Evolutionary conservation across 75 land plant genomes (phyloP).

Genomic region (Sequoia sempervirens): DNA sequence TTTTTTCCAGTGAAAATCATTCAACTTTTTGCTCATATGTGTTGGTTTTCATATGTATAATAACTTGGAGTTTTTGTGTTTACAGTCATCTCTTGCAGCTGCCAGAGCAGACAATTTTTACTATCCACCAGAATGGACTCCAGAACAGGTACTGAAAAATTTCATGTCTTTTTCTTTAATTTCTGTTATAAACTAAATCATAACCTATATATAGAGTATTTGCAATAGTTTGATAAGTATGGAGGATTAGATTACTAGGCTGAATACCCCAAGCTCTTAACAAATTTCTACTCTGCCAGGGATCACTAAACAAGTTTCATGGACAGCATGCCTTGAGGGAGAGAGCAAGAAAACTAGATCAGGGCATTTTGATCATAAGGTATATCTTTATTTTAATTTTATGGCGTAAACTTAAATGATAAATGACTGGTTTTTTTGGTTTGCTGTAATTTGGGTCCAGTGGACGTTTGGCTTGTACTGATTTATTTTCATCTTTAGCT

Average conservation of each 20-base stretch:
- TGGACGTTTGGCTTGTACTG: neutral
- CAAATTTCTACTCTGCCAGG: constrained; percentile 31
- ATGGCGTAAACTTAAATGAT: neutral
- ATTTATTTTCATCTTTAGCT: neutral
- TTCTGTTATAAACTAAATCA: neutral
- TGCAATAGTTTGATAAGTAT: no score
- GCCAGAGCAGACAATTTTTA: constrained; percentile 98
- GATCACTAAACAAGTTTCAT: constrained; percentile 93
- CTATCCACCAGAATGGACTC: constrained; percentile 99
- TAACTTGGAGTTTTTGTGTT: constrained; percentile 7
- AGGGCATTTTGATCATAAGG: constrained; percentile 96
- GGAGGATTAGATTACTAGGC: neutral
- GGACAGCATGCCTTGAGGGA: constrained; percentile 99
- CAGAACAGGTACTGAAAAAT: constrained; percentile 57
- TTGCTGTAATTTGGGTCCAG: neutral
- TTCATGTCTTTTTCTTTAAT: neutral
- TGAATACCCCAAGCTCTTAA: neutral
- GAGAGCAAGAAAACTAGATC: constrained; percentile 94
- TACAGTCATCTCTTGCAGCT: constrained; percentile 98
- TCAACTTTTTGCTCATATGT: neutral
- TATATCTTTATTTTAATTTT: constrained; percentile 7
- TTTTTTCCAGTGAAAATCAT: neutral
- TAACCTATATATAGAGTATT: neutral
- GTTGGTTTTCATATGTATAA: neutral
- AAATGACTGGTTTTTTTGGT: neutral